phyloP scores from a whole-genome alignment of 2,329 filamentous ascomycete genomes.

The Dactylellina sp. region DNA sequence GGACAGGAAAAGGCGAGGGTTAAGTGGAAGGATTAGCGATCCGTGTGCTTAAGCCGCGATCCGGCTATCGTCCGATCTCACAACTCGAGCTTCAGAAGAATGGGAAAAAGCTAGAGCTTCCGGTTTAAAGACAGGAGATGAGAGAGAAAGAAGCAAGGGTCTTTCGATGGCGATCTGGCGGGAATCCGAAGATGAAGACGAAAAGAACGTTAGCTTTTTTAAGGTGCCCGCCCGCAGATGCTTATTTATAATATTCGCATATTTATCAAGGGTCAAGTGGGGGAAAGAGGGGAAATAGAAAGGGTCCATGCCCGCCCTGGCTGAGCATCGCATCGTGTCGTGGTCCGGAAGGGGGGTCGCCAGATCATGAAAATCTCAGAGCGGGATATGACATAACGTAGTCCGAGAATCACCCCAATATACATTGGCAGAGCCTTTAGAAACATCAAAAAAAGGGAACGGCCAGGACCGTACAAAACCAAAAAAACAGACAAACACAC shows the following conservation, averaged over 20 bases:
- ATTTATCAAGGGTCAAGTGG: no score
- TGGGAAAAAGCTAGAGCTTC: neutral
- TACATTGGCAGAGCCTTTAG: constrained; percentile 14
- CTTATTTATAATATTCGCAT: no score
- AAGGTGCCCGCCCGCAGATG: no score
- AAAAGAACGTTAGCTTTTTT: neutral
- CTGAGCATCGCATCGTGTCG: neutral
- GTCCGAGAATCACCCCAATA: constrained; percentile 52
- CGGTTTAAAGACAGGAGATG: neutral
- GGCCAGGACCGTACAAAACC: neutral
- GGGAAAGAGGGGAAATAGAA: neutral
- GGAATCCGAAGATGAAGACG: neutral
- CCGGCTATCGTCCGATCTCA: neutral
- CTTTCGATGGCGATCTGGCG: neutral
- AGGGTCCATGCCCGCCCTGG: neutral
- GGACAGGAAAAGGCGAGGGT: constrained; percentile 4
- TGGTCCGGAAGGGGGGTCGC: constrained; percentile 28
- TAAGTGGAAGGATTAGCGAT: neutral
- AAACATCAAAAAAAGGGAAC: constrained; percentile 1
- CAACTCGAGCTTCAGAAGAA: neutral
- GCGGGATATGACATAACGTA: constrained; percentile 49
- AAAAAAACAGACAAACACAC: constrained; percentile 1
- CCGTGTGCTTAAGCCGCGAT: neutral
- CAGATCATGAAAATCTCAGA: constrained; percentile 39
- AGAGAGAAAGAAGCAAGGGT: neutral